Evolutionary conservation across 768 basidiomycete species (phyloP), one percentile per base, ranked within the genome.

Genomic region (Suillus clintonianus): DNA sequence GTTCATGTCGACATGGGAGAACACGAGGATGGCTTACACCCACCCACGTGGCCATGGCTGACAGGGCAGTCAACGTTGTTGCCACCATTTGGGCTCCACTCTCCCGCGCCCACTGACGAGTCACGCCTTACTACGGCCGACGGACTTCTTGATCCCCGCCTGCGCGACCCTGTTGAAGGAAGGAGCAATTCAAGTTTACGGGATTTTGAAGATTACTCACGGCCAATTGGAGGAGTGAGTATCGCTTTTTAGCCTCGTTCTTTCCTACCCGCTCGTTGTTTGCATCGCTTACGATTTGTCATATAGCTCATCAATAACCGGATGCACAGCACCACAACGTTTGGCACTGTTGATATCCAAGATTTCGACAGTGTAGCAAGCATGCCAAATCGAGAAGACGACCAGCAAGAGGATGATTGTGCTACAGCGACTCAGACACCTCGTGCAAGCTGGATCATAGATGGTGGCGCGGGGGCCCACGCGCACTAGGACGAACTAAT

Each of bases 141-240:
- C 15, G 75, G 75, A 17, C 73, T 75, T 13, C 65, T 76, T 22
- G 74, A 76, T 47, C 74, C 74, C 3, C 69, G 75, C 15, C 65
- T 76, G 43, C 68, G 59, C 24, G 56, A 62, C 17, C n/a, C 42
- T 36, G 60, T 50, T 0, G 67, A 72, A 22, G 74, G 72, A 0
- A 39, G 45, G 47, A 76, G 76, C 32, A 70, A 68, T 4, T 50
- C 68, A 32, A 76, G 74, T 56, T 56, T 76, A 59, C 68, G 69
- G 61, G 74, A 76, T 59, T 76, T 76, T 39, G 76, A 76, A 32
- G 74, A 76, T 42, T 76, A 76, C 42, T 76, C 76, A 1, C 70
- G 76, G 13, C 74, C 74, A 4, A 76, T 76, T 15, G 71, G 67
- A 36, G 74, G 76, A 15, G 74, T 77, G 5, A 65, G 75, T 68